Conservation (phyloP, 352 stramenopile species). For the Globisporangium alternatum region DNA sequence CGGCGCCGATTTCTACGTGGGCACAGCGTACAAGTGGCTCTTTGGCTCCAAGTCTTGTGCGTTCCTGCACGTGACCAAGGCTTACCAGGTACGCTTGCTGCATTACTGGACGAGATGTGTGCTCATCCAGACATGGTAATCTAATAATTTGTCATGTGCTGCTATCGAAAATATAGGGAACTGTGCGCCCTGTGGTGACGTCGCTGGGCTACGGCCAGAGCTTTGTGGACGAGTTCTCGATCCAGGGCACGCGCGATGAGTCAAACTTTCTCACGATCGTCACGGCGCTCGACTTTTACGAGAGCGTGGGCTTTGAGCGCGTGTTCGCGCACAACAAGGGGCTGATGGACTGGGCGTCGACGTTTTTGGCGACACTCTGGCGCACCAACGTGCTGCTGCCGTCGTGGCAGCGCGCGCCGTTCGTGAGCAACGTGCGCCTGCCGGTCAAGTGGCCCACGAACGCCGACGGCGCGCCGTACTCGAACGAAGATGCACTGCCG, state of each 20-base stretch:
- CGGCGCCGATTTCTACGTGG: constrained; percentile 81
- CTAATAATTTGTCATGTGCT: background rate
- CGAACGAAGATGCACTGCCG: constrained; percentile 51
- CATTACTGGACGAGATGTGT: background rate
- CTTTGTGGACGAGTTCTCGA: constrained; percentile 83
- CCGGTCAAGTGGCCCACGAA: constrained; percentile 61
- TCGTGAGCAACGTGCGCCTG: constrained; percentile 78
- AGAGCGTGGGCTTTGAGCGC: constrained; percentile 69
- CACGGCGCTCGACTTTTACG: constrained; percentile 81
- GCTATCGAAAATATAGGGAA: constrained; percentile 29
- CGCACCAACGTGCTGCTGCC: constrained; percentile 69
- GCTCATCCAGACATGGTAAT: background rate
- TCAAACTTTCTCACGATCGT: constrained; percentile 82
- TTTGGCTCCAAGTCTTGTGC: constrained; percentile 85
- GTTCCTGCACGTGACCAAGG: constrained; percentile 82
- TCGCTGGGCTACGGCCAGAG: constrained; percentile 77
- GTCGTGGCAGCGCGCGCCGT: constrained; percentile 76
- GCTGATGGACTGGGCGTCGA: constrained; percentile 79
- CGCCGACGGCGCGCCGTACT: constrained; percentile 42
- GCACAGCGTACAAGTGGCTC: constrained; percentile 83
- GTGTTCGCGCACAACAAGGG: constrained; percentile 82
- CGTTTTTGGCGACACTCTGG: constrained; percentile 71
- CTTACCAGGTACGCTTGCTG: constrained; percentile 37
- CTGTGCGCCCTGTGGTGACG: constrained; percentile 75
- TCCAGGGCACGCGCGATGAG: constrained; percentile 81